Evolutionary conservation across 139 green algal genomes (phyloP).

Genomic region (Picochlorum sp.): DNA sequence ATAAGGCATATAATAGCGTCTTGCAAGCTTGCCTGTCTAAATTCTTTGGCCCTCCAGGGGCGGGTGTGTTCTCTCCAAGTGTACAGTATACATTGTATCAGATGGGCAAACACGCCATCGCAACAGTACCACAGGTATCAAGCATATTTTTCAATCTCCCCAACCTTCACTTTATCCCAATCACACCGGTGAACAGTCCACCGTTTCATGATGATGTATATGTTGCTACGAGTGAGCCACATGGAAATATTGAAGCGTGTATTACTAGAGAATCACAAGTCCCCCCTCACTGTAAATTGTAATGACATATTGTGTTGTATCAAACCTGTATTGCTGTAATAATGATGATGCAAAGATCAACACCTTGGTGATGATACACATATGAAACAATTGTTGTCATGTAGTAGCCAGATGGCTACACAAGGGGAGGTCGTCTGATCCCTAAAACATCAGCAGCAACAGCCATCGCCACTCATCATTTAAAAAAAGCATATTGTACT

Average conservation of each 20-base stretch:
- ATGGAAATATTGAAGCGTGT: constrained; percentile 80
- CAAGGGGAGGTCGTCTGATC: too few species aligned
- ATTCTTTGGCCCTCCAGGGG: constrained; percentile 75
- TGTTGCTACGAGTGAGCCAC: constrained; percentile 82
- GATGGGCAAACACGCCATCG: constrained; percentile 65
- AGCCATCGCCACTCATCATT: neutral
- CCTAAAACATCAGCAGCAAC: too few species aligned
- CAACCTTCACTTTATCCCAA: constrained; percentile 96
- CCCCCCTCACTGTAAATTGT: constrained; percentile 37
- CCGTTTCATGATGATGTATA: constrained; percentile 93
- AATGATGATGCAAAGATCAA: too few species aligned
- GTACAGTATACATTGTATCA: constrained; percentile 89
- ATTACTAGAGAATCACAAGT: constrained; percentile 37
- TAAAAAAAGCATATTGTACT: neutral
- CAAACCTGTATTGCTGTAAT: too few species aligned
- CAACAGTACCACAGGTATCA: constrained; percentile 51
- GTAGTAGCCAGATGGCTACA: too few species aligned
- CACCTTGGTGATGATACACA: too few species aligned
- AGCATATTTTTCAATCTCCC: constrained; percentile 85
- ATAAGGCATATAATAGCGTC: neutral
- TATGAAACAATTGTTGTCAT: too few species aligned
- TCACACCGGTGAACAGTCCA: constrained; percentile 33
- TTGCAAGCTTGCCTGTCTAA: constrained; percentile 26
- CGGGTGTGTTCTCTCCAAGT: constrained; percentile 77
- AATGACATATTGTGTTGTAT: neutral